phyloP scores from a whole-genome alignment of 768 basidiomycete genomes.

The Lactarius quietus region DNA sequence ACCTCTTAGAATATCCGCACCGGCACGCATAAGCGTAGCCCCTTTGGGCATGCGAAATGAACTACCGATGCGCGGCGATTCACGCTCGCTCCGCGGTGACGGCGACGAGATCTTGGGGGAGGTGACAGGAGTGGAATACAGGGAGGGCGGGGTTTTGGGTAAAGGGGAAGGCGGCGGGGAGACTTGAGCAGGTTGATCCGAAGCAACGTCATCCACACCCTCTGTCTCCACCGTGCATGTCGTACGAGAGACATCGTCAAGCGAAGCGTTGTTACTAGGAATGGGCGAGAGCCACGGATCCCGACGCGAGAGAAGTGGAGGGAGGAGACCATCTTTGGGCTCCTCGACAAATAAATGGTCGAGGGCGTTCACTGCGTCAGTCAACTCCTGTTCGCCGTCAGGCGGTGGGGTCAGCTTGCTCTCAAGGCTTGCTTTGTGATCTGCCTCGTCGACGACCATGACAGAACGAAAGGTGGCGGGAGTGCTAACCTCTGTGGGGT shows the following conservation, averaged over 20 bases:
- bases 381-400: background rate
- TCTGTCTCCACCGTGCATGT: background rate
- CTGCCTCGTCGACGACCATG: constrained; percentile 19
- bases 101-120: constrained; percentile 14
- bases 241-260: constrained; percentile 10
- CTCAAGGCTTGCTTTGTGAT: background rate
- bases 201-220: background rate
- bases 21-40: constrained; percentile 29
- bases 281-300: constrained; percentile 20
- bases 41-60: constrained; percentile 25
- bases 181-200: background rate
- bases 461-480: constrained; percentile 23
- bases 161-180: constrained; percentile 19
- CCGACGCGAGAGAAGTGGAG: constrained; percentile 16
- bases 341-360: constrained; percentile 9
- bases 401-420: background rate
- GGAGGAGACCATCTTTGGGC: constrained; percentile 7
- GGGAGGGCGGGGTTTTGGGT: constrained; percentile 18
- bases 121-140: constrained; percentile 10
- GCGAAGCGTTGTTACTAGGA: constrained; percentile 21
- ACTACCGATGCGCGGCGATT: constrained; percentile 2
- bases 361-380: background rate
- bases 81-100: background rate
- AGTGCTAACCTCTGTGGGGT: constrained; percentile 17
- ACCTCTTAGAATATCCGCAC: constrained; percentile 32